Base-by-base conservation (phyloP, 208 protist species). In the Zelonia costaricensis region DNA sequence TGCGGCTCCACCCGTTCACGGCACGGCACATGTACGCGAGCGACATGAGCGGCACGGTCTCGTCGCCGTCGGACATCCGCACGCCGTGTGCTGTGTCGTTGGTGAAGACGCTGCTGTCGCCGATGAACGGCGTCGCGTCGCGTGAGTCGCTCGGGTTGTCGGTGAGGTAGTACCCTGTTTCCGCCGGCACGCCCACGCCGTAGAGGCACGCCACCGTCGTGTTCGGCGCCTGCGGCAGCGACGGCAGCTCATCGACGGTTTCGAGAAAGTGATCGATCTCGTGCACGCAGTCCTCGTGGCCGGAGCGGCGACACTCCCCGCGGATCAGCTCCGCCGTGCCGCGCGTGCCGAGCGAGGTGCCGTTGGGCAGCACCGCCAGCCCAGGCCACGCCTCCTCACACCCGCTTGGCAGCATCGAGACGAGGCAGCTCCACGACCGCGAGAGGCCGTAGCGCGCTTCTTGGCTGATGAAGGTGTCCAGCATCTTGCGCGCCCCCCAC, bases 11-110 rank as follows among this genome's bases (percentile, higher is more conserved):
- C 7, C 88, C 88, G 72, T 96, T 94, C 39, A 78, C 69, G 15
- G 86, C 85, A 2, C 89, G 76, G 64, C 93, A 97, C 88, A 96
- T 95, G 76, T 95, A 96, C 18, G 76, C 91, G 18, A 97, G 82
- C 30, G 82, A 91, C 38, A 90, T 22, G 6, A 98, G 78, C 35
- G 94, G 87, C 38, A 98, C 91, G 20, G 94, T 98, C 25, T 92
- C 92, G 47, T 98, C 94, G 31, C 94, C 94, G 35, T 94, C 68
- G 13, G 62, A 74, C 44, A 85, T 58, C 38, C 78, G 58, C 31
- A 97, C 89, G 31, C 91, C 93, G 45, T 92, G 66, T 0, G 64
- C 36, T 16, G 30, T 60, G 42, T 55, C 10, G 42, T 33, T 36
- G 45, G 31, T 67, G 44, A 75, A 78, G 9, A 60, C 35, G 20